Base-by-base conservation (phyloP, 257 asterid genomes). In the Nicotiana undulata region DNA sequence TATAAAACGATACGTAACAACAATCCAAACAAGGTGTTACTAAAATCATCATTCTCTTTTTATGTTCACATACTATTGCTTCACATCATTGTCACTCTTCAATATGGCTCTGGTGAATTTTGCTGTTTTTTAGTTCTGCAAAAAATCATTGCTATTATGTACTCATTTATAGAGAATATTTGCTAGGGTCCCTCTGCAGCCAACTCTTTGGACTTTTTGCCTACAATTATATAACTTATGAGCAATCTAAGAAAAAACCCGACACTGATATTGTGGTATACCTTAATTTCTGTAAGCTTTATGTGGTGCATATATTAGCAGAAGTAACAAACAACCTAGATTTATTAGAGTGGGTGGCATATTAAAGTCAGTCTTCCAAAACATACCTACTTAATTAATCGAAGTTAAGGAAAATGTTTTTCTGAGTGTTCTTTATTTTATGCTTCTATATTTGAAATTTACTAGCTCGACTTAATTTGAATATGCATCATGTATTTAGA, bases 281-380 rank as follows among this genome's bases (percentile, higher is more conserved):
- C 78, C 40, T 72, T 72, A 72, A 49, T 72, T 72, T 72, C 61
- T 22, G 52, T 80, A 67, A 34, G 79, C 63, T 67, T 67, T 22
- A 34, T 55, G 64, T 67, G 79, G 59, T 32, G 76, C 64, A 32
- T 64, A 58, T 17, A 58, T 44, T 16, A 9, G 76, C 31, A 72
- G 8, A 40, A 58, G 18, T 15, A 11, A 81, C 67, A 24, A n/a
- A 40, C 10, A 52, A 26, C 44, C 20, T 72, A 65, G 80, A 60
- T 31, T 37, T 49, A 82, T 80, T 75, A 63, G 49, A 63, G 74
- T 67, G 63, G 83, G 84, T 61, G 75, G 68, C 70, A 76, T 53
- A 32, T 67, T 37, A 34, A 18, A 55, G 5, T 68, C 77, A 80
- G 34, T 20, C 22, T 53, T 26, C 61, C 32, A 17, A 66, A 22